A percentile compares a stretch with the other conserved stretches of the same genome.
Conservation (phyloP, 371 early-diverging fungal species). For the Mortierella sp. region DNA sequence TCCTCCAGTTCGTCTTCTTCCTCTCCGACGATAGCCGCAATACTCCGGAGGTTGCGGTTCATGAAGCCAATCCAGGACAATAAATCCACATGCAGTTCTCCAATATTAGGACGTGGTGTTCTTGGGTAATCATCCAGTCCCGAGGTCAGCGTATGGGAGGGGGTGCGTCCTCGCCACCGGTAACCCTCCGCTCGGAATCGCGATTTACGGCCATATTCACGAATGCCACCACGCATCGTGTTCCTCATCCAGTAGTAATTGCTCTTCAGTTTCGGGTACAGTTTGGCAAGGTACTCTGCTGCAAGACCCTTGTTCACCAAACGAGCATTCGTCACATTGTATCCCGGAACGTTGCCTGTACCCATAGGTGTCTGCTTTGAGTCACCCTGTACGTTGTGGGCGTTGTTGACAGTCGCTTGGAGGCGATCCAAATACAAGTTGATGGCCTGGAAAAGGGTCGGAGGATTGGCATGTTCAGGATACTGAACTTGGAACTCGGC, state of each 20-base stretch:
- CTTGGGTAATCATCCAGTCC: conserved; percentile 97
- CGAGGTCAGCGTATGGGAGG: conserved; percentile 88
- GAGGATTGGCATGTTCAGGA: conserved; percentile 94
- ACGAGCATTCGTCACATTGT: conserved; percentile 59
- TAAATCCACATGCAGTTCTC: conserved; percentile 93
- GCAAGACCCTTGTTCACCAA: conserved; percentile 62
- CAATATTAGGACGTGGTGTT: conserved; percentile 73
- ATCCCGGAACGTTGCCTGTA: conserved; percentile 34
- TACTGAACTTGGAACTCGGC: conserved; percentile 92
- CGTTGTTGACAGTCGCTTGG: conserved; percentile 14
- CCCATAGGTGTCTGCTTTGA: conserved; percentile 13
- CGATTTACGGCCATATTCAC: conserved; percentile 65
- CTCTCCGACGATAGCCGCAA: conserved; percentile 69
- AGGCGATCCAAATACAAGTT: conserved; percentile 66
- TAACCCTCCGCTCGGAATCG: conserved; percentile 71
- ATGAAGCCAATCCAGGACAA: conserved; percentile 90
- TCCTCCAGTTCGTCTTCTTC: conserved; percentile 61
- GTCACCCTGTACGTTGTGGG: conserved; percentile 7
- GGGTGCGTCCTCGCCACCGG: conserved; percentile 92
- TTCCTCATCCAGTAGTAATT: conserved; percentile 87
- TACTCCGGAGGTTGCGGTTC: conserved; percentile 72
- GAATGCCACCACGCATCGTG: conserved; percentile 80
- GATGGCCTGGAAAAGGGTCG: conserved; percentile 83
- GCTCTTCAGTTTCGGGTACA: conserved; percentile 75
- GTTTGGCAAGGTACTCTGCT: conserved; percentile 61